Evolutionary conservation across 495 filamentous ascomycete genomes (phyloP), one percentile per base, ranked within the genome.

Genomic region (Aspergillus ostianus): DNA sequence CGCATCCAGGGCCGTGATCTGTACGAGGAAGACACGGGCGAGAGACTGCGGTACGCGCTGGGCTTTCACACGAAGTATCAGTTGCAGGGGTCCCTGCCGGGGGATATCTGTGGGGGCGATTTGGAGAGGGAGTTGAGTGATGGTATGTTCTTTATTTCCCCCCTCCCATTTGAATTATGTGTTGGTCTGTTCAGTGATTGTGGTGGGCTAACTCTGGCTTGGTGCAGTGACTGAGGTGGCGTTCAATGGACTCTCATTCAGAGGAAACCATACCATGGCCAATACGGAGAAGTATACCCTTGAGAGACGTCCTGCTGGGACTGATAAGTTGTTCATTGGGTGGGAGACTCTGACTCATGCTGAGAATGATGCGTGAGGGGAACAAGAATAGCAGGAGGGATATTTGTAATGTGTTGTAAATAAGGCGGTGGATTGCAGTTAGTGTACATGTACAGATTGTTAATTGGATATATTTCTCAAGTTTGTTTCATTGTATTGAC

Each of bases 331-430:
- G 7, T 72, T 70, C 51, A 55, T 65, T 10, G 67, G 58, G 3
- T 72, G 60, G 64, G 69, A 72, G 50, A 68, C 67, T 17, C 51
- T 70, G 45, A 65, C 67, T 4, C 65, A 70, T 57, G 66, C 63
- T 2, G 26, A 62, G 19, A 71, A 70, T 51, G 36, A 41, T 41
- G 36, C 13, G 36, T 41, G 10, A 41, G 10, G 6, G 3, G 10
- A 7, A 32, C 10, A 41, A 41, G 36, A 26, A 26, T 2, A 26
- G 23, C 23, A 26, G 23, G 23, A 26, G 36, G 36, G 36, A n/a
- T n/a, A n/a, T n/a, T 13, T 41, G 13, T 41, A 41, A 41, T 7
- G 36, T 41, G 13, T 4, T 15, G 1, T 15, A 41, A 1, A 15
- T 8, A 4, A 12, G 6, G 23, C 23, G 4, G 23, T 26, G 23